Base-by-base conservation (phyloP, 345 rosid species). In the Anacardium occidentale region DNA sequence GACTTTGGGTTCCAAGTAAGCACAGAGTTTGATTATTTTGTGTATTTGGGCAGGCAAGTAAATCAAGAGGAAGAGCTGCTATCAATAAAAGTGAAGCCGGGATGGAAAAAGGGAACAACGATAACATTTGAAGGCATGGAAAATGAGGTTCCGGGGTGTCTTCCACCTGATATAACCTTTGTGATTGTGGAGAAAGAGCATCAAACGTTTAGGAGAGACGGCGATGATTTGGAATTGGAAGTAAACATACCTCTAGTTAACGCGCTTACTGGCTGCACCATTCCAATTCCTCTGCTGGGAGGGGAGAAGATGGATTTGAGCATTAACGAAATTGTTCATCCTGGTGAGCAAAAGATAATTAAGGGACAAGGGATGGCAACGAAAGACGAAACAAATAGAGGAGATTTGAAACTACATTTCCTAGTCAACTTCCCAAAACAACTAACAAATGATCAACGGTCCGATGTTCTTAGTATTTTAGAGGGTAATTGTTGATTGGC, bases 101-200 rank as follows among this genome's bases (percentile, higher is more conserved):
- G 97, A 59, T 94, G 98, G 98, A 91, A 81, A 76, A 80, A 75
- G 14, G 96, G 97, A 55, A 94, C 96, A 0, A 87, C 79, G 82
- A 80, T 90, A 17, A 94, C 97, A 57, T 94, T 94, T n/a, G 88
- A 90, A 81, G 93, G 94, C 5, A 87, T 74, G 86, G 97, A 91
- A 32, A 87, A 82, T 34, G 93, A 94, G 83, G 78, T 82, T 45
- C 82, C 83, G n/a, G 92, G 93, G 0, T 62, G 71, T 50, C 77
- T 53, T n/a, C 85, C 96, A 0, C 90, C 94, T 0, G 97, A 94
- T 44, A 59, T 94, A 26, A 86, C 83, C 1, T 91, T 94, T 12
- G 69, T 88, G 64, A 72, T 94, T 7, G 79, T 77, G 0, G 97
- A 91, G 87, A 86, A 86, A 77, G 67, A 73, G 22, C 97, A 91